Evolutionary conservation across 768 basidiomycete species (phyloP), one percentile per base, ranked within the genome.

Genomic region (Suillus discolor): DNA sequence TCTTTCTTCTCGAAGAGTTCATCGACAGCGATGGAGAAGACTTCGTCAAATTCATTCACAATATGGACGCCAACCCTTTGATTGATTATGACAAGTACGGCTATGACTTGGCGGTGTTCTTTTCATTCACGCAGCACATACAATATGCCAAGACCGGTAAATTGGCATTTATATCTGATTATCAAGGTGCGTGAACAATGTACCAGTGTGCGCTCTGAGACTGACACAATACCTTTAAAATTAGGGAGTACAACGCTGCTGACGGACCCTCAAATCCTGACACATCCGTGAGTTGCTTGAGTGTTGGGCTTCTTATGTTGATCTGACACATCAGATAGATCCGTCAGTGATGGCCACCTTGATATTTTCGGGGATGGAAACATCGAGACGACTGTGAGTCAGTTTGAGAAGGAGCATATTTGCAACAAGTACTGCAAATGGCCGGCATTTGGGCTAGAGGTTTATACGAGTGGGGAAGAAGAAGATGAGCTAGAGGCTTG

Each of bases 361-460:
- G 47, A 49, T 49, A 49, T 65, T 6, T 65, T 69, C 11, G 45
- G 51, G 18, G 66, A 68, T 23, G 68, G 68, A 15, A 67, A 68
- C 25, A 36, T 69, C 0, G 51, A 69, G 59, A 65, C 3, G 15
- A 64, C 16, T 0, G 66, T 68, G n/a, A 31, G 41, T 3, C 44
- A 41, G 0, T 69, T 68, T 41, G 51, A 53, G 42, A 36, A 45
- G 13, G 42, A 63, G 20, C 68, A 69, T 12, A 4, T 47, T 11
- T 69, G 68, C 20, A 69, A 69, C 20, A 6, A 54, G 16, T 69
- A 55, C 25, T 67, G 68, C 38, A 57, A 61, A 36, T 69, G 64
- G 68, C 63, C 57, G 1, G 68, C 63, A 7, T 68, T 68, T 31
- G 44, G 54, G n/a, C 38, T 64, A 11, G 55, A 61, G 45, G 45